phyloP scores from a whole-genome alignment of 1,284 basidiomycete species.

The Erythrobasidium hasegawianum region DNA sequence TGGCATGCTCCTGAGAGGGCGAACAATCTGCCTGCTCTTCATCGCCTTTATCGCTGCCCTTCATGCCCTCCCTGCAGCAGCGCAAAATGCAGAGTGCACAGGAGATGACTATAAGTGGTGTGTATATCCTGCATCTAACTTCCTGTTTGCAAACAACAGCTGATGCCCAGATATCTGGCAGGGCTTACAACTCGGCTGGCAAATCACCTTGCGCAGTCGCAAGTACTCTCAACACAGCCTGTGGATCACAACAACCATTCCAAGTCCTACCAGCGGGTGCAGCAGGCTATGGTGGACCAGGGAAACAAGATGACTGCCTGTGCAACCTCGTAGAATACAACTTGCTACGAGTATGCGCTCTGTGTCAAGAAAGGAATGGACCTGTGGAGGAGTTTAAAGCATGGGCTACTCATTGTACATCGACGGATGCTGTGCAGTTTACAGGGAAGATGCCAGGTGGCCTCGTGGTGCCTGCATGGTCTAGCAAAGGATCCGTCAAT shows the following conservation, averaged over 20 bases:
- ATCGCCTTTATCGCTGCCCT: no score
- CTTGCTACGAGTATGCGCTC: constrained; percentile 26
- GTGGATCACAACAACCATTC: constrained; percentile 2
- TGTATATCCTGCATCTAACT: no score
- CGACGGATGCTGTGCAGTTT: constrained; percentile 7
- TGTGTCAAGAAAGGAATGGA: constrained; percentile 18
- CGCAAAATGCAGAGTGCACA: no score
- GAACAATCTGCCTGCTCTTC: no score
- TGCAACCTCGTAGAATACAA: constrained; percentile 34
- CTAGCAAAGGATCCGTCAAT: constrained; percentile 10
- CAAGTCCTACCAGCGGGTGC: background rate
- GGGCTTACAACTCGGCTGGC: constrained; percentile 25
- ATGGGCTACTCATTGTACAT: constrained; percentile 24
- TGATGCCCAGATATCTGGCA: background rate
- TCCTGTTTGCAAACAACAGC: no score
- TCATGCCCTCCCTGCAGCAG: no score
- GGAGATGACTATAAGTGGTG: no score
- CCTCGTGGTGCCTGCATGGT: constrained; percentile 11
- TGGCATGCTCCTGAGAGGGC: no score
- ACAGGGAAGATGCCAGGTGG: constrained; percentile 9
- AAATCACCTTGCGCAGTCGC: constrained; percentile 24
- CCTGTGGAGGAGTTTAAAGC: constrained; percentile 16
- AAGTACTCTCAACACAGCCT: constrained; percentile 8
- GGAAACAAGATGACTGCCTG: constrained; percentile 17
- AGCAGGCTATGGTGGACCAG: constrained; percentile 25